Evolutionary conservation across 1,139 yeast species (phyloP), one percentile per base, ranked within the genome.

Genomic region (Candida smagusa): DNA sequence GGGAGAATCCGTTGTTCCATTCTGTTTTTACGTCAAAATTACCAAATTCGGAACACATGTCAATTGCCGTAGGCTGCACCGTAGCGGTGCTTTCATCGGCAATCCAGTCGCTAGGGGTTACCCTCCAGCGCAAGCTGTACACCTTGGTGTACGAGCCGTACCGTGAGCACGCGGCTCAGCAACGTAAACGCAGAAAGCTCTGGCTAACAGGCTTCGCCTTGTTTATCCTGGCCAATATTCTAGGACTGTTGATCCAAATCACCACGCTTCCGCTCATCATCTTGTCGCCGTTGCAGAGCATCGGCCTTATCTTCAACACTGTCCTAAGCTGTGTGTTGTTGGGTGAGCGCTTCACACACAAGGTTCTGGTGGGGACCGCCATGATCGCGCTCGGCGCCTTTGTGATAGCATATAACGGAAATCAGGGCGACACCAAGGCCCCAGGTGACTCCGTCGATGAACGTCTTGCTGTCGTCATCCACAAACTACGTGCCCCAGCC

Each of bases 291-390:
- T 62, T 89, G 35, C 96, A 89, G 58, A 89, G 95, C 24, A 80
- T 84, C 11, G 96, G 96, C 0, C 71, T 89, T 26, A 90, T 88
- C 3, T 88, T 89, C 68, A 89, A 89, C 59, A 79, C 94, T 4
- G 47, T 70, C 1, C 60, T 86, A 7, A 84, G 89, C 49, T 86
- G 95, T 35, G 57, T 84, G 21, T 46, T 86, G 21, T 58, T 89
- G 12, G 72, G 81, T 11, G 96, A 89, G 54, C 68, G 68, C 0
- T 84, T 86, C 57, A 81, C 92, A 2, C 48, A 50, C 28, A 66
- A 63, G 39, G 72, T 90, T 2, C 63, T 77, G 2, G 46, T 63
- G 7, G 96, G 96, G 1, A 87, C 96, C 0, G 53, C 74, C 1
- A 59, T 84, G 12, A 86, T 87, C 9, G 74, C 85, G 2, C 37